Conservation (phyloP, 495 filamentous ascomycete species). For the Letharia columbiana region DNA sequence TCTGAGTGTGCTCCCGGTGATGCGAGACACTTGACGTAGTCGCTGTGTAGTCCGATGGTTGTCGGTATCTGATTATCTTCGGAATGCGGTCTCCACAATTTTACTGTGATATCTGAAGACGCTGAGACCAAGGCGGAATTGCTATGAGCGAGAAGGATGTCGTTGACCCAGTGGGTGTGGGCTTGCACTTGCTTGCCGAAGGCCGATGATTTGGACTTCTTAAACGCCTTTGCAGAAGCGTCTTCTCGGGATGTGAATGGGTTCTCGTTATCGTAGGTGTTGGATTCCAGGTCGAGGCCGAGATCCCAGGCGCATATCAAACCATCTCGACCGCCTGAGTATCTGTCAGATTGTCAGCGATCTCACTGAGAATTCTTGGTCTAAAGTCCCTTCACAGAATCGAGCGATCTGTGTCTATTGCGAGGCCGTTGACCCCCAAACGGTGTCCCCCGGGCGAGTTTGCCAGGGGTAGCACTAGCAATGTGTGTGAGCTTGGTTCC, state of each 20-base stretch:
- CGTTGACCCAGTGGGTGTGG: constrained; percentile 98
- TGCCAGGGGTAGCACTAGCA: constrained; percentile 80
- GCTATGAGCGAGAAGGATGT: constrained; percentile 76
- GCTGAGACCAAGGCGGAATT: constrained; percentile 84
- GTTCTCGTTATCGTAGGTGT: constrained; percentile 31
- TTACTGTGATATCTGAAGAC: constrained; percentile 90
- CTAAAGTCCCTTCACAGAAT: constrained; percentile 61
- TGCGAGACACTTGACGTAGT: constrained; percentile 93
- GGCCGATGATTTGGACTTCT: constrained; percentile 39
- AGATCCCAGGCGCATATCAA: constrained; percentile 95
- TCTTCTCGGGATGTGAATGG: constrained; percentile 26
- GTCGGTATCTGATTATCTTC: constrained; percentile 57
- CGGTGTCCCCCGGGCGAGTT: constrained; percentile 86
- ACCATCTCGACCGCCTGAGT: constrained; percentile 91
- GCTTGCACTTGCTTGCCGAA: constrained; percentile 90
- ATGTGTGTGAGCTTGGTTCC: constrained; percentile 10
- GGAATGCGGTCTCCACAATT: constrained; percentile 85
- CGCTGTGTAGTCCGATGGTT: constrained; percentile 84
- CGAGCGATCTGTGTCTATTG: constrained; percentile 72
- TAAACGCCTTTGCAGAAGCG: constrained; percentile 1
- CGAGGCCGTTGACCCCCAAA: constrained; percentile 87
- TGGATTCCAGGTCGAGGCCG: constrained; percentile 47
- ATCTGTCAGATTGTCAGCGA: constrained; percentile 45
- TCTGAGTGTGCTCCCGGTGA: constrained; percentile 59
- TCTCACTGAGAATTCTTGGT: constrained; percentile 9